Evolutionary conservation across 345 rosid genomes (phyloP).

Genomic region (Balakata baccata): DNA sequence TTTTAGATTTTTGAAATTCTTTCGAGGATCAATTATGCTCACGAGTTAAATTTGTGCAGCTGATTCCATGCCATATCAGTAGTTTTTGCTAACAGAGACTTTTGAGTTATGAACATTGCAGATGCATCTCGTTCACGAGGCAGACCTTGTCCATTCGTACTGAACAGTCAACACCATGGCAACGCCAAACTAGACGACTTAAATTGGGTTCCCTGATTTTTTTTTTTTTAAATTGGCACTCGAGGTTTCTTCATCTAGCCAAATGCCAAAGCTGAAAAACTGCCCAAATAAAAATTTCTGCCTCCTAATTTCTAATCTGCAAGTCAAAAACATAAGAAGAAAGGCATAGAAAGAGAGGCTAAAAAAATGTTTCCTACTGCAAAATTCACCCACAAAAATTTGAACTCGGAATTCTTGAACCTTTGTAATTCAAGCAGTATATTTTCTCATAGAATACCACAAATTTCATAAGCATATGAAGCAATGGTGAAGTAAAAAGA

Average conservation of each 20-base stretch:
- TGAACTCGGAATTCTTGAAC: background rate
- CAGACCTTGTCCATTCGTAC: too few species aligned
- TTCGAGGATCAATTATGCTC: slow-evolving; percentile 10
- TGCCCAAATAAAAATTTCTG: too few species aligned
- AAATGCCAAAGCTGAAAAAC: too few species aligned
- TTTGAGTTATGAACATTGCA: slow-evolving; percentile 38
- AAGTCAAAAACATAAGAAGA: too few species aligned
- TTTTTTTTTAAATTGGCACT: too few species aligned
- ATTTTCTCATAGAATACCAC: background rate
- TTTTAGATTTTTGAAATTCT: slow-evolving; percentile 8
- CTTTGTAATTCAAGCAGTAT: slow-evolving; percentile 3
- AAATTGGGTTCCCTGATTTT: too few species aligned
- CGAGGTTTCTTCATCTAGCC: too few species aligned
- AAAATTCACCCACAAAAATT: background rate
- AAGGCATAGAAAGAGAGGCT: background rate
- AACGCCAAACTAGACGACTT: too few species aligned
- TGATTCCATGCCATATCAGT: background rate
- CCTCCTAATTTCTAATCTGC: too few species aligned
- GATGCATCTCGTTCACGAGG: slow-evolving; percentile 5
- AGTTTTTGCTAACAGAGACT: slow-evolving; percentile 10
- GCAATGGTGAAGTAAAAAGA: background rate
- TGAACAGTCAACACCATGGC: too few species aligned
- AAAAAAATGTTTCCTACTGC: background rate
- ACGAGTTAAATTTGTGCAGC: slow-evolving; percentile 2
- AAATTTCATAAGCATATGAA: background rate